Base-by-base conservation (phyloP, 176 grass and related monocot species). In the Phoenix dactylifera region DNA sequence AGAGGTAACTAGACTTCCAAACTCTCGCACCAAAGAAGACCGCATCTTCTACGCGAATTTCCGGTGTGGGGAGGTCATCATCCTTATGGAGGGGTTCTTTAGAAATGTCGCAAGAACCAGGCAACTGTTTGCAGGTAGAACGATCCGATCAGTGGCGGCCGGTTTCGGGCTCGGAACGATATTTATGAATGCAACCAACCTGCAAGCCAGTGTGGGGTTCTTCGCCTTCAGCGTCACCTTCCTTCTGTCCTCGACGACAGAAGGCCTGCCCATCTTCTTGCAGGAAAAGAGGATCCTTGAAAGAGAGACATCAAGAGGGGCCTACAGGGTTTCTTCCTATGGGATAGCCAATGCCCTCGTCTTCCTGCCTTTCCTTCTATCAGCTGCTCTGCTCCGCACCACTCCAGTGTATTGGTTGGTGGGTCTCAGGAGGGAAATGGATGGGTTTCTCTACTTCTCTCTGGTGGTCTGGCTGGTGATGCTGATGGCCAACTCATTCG, bases 191-290 rank as follows among this genome's bases (percentile, higher is more conserved):
- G 55, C 72, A 24, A 75, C 55, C 6, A 77, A 91, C 66, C 71
- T 85, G 35, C 83, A 97, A 66, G 82, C 84, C 12, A 56, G 87
- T 4, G 67, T 97, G 4, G 92, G 92, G 4, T 91, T 97, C 79
- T 97, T 97, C 39, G 92, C 92, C 18, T 97, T 97, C 74, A 91
- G 57, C 62, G 87, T 97, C 57, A 97, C 92, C 16, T 91, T 85
- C 70, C 60, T 97, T 50, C 87, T 97, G 50, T 83, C 92, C 64
- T 91, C 83, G 29, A 97, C 83, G 22, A 91, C 75, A 24, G 92
- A 97, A 66, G 83, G 75, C 0, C 77, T 97, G 7, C 92, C 92
- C 1, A 76, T 97, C 20, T 97, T 85, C 82, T 81, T 97, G 52
- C 83, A 82, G 63, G 92, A 97, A 73, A 83, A 85, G 39, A 77